Percentiles rank a stretch among this genome's conserved stretches.
Evolutionary conservation across 2,329 filamentous ascomycete genomes (phyloP).

Genomic region (Pseudogymnoascus sp.): DNA sequence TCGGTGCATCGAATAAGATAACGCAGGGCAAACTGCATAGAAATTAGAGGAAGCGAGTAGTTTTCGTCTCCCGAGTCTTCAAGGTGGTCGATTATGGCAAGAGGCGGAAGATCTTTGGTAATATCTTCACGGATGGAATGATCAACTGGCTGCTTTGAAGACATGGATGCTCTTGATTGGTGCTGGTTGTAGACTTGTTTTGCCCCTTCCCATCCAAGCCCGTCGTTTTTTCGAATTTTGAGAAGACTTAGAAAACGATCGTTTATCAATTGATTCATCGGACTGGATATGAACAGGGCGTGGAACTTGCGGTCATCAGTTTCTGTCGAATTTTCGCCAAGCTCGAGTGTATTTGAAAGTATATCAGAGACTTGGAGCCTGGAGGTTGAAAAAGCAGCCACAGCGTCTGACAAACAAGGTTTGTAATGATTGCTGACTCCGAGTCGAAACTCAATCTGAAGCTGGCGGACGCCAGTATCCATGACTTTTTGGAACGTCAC

Average conservation of each 20-base stretch:
- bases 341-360: constrained; percentile 9
- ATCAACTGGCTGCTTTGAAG: constrained; percentile 14
- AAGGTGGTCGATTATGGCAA: constrained; percentile 28
- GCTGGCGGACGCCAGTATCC: constrained; percentile 30
- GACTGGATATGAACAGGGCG: constrained; percentile 63
- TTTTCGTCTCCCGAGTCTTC: constrained; percentile 22
- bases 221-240: constrained; percentile 46
- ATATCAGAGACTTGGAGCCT: background rate
- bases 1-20: constrained; percentile 76
- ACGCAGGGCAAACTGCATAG: constrained; percentile 69
- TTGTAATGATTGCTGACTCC: constrained; percentile 69
- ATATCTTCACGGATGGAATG: constrained; percentile 14
- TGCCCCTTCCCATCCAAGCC: constrained; percentile 61
- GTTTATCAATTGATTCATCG: constrained; percentile 62
- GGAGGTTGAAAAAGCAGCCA: constrained; percentile 29
- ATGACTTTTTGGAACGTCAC: constrained; percentile 48
- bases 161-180: constrained; percentile 19
- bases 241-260: constrained; percentile 57
- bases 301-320: constrained; percentile 33
- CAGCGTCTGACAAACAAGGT: constrained; percentile 45
- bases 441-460: constrained; percentile 53
- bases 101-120: constrained; percentile 17
- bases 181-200: constrained; percentile 29
- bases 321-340: constrained; percentile 21
- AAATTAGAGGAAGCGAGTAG: constrained; percentile 46